These are phyloP conservation scores for Chalciporus piperatus DNA, from an alignment of 768 basidiomycete genomes.

Conservation along the genomic window DNA sequence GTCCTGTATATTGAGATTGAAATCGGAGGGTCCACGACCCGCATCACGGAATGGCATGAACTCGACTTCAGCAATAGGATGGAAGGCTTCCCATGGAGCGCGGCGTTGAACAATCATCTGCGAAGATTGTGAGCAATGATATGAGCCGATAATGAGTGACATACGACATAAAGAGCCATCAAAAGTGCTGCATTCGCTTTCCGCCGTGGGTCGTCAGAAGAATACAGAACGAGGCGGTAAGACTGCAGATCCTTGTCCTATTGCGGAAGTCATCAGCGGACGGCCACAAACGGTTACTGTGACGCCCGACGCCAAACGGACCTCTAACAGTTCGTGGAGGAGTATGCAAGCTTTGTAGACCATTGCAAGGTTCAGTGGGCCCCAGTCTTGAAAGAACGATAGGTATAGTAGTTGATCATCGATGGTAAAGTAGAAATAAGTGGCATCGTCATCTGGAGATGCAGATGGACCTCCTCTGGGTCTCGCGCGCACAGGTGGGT, in stretches of 20 bases:
- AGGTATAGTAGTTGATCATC: slow-evolving; percentile 91
- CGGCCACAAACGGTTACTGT: slow-evolving; percentile 21
- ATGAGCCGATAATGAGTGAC: slow-evolving; percentile 30
- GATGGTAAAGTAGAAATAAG: slow-evolving; percentile 89
- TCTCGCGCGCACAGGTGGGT: slow-evolving; percentile 61
- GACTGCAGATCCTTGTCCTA: slow-evolving; percentile 73
- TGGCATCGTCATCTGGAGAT: slow-evolving; percentile 70
- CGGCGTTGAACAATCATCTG: slow-evolving; percentile 92
- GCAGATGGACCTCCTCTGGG: slow-evolving; percentile 57
- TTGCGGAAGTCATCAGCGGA: slow-evolving; percentile 15
- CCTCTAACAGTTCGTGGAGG: slow-evolving; percentile 86
- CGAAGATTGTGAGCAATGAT: slow-evolving; percentile 18
- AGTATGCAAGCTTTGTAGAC: slow-evolving; percentile 91
- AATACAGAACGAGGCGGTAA: slow-evolving; percentile 84
- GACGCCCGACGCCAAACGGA: slow-evolving; percentile 33
- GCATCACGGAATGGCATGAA: slow-evolving; percentile 97
- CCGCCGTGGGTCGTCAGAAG: slow-evolving; percentile 76
- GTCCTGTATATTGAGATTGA: slow-evolving; percentile 91
- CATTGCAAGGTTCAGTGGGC: slow-evolving; percentile 89
- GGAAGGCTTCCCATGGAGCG: slow-evolving; percentile 92
- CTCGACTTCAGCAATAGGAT: slow-evolving; percentile 88
- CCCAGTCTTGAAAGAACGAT: slow-evolving; percentile 94
- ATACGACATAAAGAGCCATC: slow-evolving; percentile 88
- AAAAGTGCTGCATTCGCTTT: slow-evolving; percentile 96
- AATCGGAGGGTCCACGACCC: slow-evolving; percentile 88